Base-by-base conservation (phyloP, 2,329 filamentous ascomycete species). In the Xylaria sp. region DNA sequence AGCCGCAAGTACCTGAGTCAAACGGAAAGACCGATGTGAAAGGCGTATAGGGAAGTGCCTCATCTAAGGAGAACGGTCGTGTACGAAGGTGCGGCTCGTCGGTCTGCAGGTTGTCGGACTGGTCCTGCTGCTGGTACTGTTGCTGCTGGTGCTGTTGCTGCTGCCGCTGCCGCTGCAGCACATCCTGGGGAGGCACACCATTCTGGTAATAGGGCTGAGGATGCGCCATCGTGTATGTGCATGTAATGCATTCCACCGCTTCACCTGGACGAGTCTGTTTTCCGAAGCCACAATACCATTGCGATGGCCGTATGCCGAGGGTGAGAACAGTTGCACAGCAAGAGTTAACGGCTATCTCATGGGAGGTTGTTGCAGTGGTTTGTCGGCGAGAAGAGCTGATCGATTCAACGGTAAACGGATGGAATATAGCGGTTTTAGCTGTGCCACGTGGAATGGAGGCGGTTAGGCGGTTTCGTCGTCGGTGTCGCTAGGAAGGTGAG, bases 11-110 rank as follows among this genome's bases (percentile, higher is more conserved):
- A 94, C 93, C 90, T 73, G 92, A 88, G 79, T 92, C 89, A 80
- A 95, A 93, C 2, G 93, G 92, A 62, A 93, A 86, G 58, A 94
- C 91, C 3, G 92, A 94, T 58, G 91, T 92, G 78, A 95, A 91
- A 28, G 93, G 93, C 61, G 92, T 93, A 81, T 90, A 94, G n/a
- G 92, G 91, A 55, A 96, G 84, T 37, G 92, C 92, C 77, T 96
- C 92, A 66, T 91, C 87, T 13, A 96, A 87, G 3, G 87, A 87
- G 77, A 90, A 89, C 1, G 89, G 85, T 64, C 84, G 74, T 23
- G 70, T 73, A 65, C 73, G 74, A 62, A 52, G 48, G 48, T 76
- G 74, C 34, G 66, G 72, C 60, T 73, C 71, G 23, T 70, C 51
- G 31, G 54, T 44, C 46, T 67, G 69, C 57, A 44, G 7, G 9